Conservation (phyloP, 495 filamentous ascomycete genomes). For the Aspergillus sclerotiicarbonarius region DNA sequence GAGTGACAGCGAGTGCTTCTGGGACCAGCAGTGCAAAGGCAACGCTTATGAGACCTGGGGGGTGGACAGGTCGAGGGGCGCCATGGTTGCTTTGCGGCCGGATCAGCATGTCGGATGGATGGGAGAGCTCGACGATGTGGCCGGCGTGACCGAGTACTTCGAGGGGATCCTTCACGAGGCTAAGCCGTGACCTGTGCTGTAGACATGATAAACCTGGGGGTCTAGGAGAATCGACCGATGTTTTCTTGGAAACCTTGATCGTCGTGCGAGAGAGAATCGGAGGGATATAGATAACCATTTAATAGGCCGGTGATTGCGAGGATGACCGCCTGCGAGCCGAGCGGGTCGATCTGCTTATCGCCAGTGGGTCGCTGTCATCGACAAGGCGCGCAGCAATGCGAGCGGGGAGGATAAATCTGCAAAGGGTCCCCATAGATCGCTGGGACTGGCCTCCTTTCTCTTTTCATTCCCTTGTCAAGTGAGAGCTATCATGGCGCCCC, state of each 20-base stretch:
- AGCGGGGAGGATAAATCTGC: too few species aligned
- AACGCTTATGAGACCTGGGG: constrained; percentile 62
- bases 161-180: constrained; percentile 20
- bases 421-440: not conserved
- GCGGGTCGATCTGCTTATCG: not conserved
- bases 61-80: constrained; percentile 56
- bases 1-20: constrained; percentile 59
- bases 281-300: too few species aligned
- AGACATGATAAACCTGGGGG: not conserved
- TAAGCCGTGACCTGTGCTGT: not conserved
- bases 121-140: constrained; percentile 53
- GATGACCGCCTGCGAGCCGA: not conserved
- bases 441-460: not conserved
- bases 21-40: constrained; percentile 54
- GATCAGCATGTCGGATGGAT: constrained; percentile 66
- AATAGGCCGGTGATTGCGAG: too few species aligned
- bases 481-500: not conserved
- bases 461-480: not conserved
- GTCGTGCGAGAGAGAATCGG: not conserved
- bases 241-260: not conserved
- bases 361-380: constrained; percentile 10
- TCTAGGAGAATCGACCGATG: not conserved
- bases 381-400: constrained; percentile 7
- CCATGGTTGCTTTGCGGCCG: constrained; percentile 55
- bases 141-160: constrained; percentile 36